Evolutionary conservation across 352 stramenopile species (phyloP).

Genomic region (Phytophthora capsici): DNA sequence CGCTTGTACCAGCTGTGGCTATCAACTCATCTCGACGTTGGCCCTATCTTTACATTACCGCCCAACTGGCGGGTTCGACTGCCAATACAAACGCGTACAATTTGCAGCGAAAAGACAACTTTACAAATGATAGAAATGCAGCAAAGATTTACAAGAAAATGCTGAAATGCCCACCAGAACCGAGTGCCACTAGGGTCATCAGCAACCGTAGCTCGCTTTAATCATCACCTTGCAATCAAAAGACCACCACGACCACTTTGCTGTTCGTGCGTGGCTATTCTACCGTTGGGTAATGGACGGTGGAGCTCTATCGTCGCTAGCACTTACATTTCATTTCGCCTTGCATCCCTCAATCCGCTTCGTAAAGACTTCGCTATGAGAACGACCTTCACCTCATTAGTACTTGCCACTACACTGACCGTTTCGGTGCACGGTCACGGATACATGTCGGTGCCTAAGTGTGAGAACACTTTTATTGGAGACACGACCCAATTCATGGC

Average conservation of each 20-base stretch:
- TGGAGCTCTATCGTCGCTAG: neutral
- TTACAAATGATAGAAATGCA: constrained; percentile 18
- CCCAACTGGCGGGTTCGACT: constrained; percentile 17
- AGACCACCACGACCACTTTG: constrained; percentile 8
- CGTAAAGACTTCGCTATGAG: constrained; percentile 9
- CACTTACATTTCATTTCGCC: constrained; percentile 16
- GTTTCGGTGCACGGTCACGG: constrained; percentile 29
- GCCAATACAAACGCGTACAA: constrained; percentile 6
- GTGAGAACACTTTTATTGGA: constrained; percentile 28
- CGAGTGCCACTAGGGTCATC: constrained; percentile 8
- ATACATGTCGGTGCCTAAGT: constrained; percentile 36
- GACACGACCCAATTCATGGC: constrained; percentile 44
- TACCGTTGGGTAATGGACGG: neutral
- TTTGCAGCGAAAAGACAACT: constrained; percentile 13
- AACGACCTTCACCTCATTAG: neutral
- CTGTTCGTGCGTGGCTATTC: constrained; percentile 21
- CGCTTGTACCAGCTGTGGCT: neutral
- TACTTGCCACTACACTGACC: constrained; percentile 8
- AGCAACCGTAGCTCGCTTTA: constrained; percentile 1
- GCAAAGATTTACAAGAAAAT: constrained; percentile 8
- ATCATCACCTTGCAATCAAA: constrained; percentile 1
- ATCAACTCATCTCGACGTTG: constrained; percentile 13
- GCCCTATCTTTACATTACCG: constrained; percentile 19
- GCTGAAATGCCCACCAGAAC: constrained; percentile 3
- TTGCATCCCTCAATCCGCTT: neutral